Evolutionary conservation across 768 basidiomycete species (phyloP), one percentile per base, ranked within the genome.

Genomic region (Russula sp.): DNA sequence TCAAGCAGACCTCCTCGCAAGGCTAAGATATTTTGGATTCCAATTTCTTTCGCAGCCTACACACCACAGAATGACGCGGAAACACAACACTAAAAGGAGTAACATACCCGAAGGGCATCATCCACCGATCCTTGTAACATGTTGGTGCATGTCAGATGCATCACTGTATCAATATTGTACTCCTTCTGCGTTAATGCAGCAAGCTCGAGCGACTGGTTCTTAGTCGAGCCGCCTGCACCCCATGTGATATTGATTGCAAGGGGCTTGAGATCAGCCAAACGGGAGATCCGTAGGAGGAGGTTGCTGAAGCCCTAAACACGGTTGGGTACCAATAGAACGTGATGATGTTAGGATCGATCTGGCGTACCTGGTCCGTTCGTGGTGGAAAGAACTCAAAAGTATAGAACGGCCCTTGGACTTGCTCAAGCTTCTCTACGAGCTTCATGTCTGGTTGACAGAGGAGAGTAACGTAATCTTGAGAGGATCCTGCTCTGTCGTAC

Each of bases 351-450:
- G 42, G 56, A 56, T 50, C 28, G 46, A 22, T 60, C 36, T 28
- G 20, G 65, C 71, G 34, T 69, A 89, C 91, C 82, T 92, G 88
- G 75, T 92, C 89, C 54, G 96, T 98, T 63, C 92, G 84, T 14
- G 96, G 96, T 16, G 96, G 96, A 72, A 98, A 98, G 82, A 97
- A 97, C 74, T 98, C 96, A 74, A 96, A 92, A 0, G 91, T 93
- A 73, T 86, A 97, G 76, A 92, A 96, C 10, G 79, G 70, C 28
- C 74, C 73, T 7, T 55, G 64, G 51, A 80, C 78, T 5, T 74
- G 66, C 3, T 76, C 72, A 64, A 97, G 84, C 72, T 88, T 88
- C 65, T 90, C 84, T 1, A 81, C 79, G 57, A 96, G 73, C 76
- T 89, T 92, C 90, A 92, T 36, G 13, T 36, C 13, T 36, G 36